Evolutionary conservation across 2,329 filamentous ascomycete genomes (phyloP), one percentile per base, ranked within the genome.

Genomic region (Neonectria magnoliae): DNA sequence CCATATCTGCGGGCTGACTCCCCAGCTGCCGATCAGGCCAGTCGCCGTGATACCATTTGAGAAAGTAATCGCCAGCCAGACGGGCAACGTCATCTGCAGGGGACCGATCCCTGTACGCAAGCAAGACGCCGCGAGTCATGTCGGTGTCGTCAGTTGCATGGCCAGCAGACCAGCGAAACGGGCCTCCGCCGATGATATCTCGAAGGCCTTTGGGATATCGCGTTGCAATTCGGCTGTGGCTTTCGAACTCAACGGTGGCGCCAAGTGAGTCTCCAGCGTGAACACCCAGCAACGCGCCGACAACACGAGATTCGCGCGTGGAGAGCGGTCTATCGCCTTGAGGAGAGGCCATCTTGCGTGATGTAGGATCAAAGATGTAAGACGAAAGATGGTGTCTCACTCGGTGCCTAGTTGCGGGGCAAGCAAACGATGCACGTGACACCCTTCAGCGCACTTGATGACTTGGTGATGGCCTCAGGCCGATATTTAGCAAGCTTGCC

Each of bases 131-230:
- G 5, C 82, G 80, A 5, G 81, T 82, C 66, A 84, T 74, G 67
- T 84, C 82, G 1, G 82, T 84, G 68, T 84, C 82, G 68, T 84
- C 82, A 27, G 83, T 84, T 16, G 82, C 82, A 62, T 81, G 77
- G 8, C 83, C 83, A 0, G 78, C 64, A 0, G 77, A 60, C 82
- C 82, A 84, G 20, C 47, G 11, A 61, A 84, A 83, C 2, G 70
- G 63, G 0, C 83, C 83, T 52, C 83, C 83, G 53, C 82, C 83
- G 18, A 81, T 68, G 36, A 85, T 83, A 10, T 79, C 76, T 44
- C 78, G 78, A 3, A 82, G 66, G 16, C 79, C 80, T 1, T 69
- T 52, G n/a, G 82, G 82, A 60, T 81, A 76, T 1, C 60, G 7
- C 1, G 48, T n/a, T 16, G 70, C 68, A 54, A 84, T 80, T 4